Evolutionary conservation across 1,284 basidiomycete species (phyloP), one percentile per base, ranked within the genome.

Genomic region (Cryptococcus sp.): DNA sequence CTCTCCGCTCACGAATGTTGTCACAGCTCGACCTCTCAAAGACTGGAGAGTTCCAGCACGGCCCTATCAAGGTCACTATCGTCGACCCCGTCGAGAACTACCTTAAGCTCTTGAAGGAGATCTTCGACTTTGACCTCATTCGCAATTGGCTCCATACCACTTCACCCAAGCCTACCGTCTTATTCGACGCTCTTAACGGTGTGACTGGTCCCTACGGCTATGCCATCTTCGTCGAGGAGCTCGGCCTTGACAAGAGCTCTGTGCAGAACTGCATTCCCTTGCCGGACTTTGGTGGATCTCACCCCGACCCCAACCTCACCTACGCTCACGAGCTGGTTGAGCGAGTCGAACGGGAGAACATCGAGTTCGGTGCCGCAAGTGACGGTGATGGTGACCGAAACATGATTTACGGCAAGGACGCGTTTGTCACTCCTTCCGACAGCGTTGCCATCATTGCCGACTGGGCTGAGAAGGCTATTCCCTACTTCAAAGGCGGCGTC

Each of bases 391-490:
- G 95, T 46, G 95, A 99, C 80, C 83, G 95, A 62, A 99, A 99
- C 84, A 99, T 99, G 95, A 99, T 99, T 77, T 98, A 99, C 80
- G 96, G 95, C 72, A 90, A 91, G 79, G 88, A 89, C 66, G 96
- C 95, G 35, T 99, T 99, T 79, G 96, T 99, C 64, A 99, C 94
- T 39, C 95, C 95, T 17, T 91, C 88, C 25, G 95, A 99, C 81
- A 94, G 91, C 38, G 94, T 99, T 52, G 96, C 96, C 48, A 94
- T 99, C 82, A 99, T 99, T 71, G 95, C 95, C 48, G 89, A 99
- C 80, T 98, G 93, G 92, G 84, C 83, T 11, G 90, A 93, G 54
- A 86, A 94, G 68, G 85, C 86, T 55, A 98, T 99, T 66, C 95
- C 95, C 20, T 99, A 98, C 84, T 99, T 99, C 84, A 87, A 86